Evolutionary conservation across 371 early-diverging fungal genomes (phyloP), one percentile per base, ranked within the genome.

Genomic region (Mucor saturninus): DNA sequence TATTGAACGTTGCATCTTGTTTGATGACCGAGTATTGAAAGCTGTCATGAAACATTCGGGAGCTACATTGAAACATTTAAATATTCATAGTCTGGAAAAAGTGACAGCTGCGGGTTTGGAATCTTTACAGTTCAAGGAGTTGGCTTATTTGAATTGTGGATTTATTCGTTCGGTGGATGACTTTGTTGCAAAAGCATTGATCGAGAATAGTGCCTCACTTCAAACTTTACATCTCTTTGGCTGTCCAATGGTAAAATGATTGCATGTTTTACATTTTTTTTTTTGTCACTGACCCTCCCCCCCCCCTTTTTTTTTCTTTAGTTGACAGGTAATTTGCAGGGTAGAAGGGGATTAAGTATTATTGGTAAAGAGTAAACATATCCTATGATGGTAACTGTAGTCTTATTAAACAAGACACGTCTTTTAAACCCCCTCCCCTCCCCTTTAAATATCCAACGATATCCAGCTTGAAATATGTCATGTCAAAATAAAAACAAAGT

Each of bases 111-210:
- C 74, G 7, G 82, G 87, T 0, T 60, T 95, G 51, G 72, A 84
- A 42, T 64, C 72, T 7, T 53, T 90, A 30, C 39, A 14, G 15
- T 87, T 88, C 42, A 66, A 72, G 8, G 39, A 65, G 1, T 66
- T 93, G 50, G 58, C 54, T n/a, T 73, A 74, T 3, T 61, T 93
- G 48, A 87, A 93, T 64, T 75, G 87, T 46, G 85, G 89, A 28
- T 93, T 90, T 86, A 84, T 90, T 11, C 86, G 92, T 9, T 78
- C 87, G 9, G 79, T 91, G 67, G 87, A 88, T 61, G 93, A 95
- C 54, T 83, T 78, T 30, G 83, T 89, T 15, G 73, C 93, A 61
- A 75, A 73, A 43, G 70, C 72, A 43, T 30, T 92, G 14, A 55
- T 90, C 45, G 61, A 66, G 14, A 52, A 64, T 1, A 85, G 88